These are phyloP conservation scores for Ascochyta lentis DNA, from an alignment of 2,329 filamentous ascomycete genomes.

Conservation along the genomic window DNA sequence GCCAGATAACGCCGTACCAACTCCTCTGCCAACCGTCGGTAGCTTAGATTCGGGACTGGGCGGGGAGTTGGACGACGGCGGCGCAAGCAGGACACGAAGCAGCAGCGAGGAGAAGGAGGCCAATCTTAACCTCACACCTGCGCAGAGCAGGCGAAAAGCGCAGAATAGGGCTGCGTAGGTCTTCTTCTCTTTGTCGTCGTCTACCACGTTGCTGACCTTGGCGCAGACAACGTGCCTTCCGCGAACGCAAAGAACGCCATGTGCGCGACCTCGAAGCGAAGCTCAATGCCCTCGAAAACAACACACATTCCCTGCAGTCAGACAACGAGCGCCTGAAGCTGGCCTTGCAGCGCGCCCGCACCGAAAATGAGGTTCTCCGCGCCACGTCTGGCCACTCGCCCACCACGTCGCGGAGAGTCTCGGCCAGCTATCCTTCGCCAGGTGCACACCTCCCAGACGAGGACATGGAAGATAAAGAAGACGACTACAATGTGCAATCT, in stretches of 20 bases:
- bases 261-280: constrained; percentile 93
- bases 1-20: constrained; percentile 37
- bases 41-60: constrained; percentile 54
- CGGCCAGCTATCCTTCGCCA: constrained; percentile 50
- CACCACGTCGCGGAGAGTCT: constrained; percentile 51
- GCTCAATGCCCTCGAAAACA: constrained; percentile 76
- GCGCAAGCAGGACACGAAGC: constrained; percentile 44
- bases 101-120: constrained; percentile 57
- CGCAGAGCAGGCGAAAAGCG: constrained; percentile 67
- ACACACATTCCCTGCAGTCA: constrained; percentile 72
- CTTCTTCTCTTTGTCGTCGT: not conserved
- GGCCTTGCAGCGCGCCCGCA: constrained; percentile 81
- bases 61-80: constrained; percentile 48
- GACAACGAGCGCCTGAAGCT: constrained; percentile 89
- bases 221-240: constrained; percentile 89
- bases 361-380: constrained; percentile 91
- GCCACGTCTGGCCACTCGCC: constrained; percentile 67
- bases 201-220: constrained; percentile 8
- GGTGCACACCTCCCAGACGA: constrained; percentile 37
- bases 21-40: constrained; percentile 42
- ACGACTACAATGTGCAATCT: constrained; percentile 37
- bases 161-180: constrained; percentile 77
- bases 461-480: constrained; percentile 26
- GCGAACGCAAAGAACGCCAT: constrained; percentile 92
- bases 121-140: constrained; percentile 53